phyloP scores from a whole-genome alignment of 345 rosid genomes.

The Isatis tinctoria region DNA sequence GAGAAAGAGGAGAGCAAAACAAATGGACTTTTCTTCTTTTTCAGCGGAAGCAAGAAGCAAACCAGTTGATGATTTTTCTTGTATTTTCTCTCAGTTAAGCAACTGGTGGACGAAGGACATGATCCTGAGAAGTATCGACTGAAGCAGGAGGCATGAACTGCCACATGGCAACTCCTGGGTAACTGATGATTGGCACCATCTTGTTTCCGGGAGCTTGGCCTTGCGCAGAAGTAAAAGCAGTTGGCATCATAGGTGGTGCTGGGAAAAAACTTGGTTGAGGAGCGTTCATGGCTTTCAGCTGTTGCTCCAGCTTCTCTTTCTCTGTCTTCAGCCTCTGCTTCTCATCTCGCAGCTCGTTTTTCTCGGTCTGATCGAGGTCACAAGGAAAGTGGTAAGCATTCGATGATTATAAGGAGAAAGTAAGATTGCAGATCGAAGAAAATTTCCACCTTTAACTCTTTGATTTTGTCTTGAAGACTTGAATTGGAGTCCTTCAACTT shows the following conservation, averaged over 20 bases:
- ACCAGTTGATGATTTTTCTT: constrained; percentile 33
- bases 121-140: constrained; percentile 94
- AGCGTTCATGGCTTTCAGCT: constrained; percentile 55
- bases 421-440: neutral
- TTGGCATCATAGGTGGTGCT: constrained; percentile 59
- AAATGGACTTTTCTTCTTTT: constrained; percentile 32
- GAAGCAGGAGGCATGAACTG: constrained; percentile 98
- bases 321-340: constrained; percentile 81
- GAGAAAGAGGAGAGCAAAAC: constrained; percentile 36
- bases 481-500: constrained; percentile 83
- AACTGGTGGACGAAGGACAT: constrained; percentile 90
- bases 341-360: constrained; percentile 85
- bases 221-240: constrained; percentile 69
- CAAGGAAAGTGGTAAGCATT: constrained; percentile 1
- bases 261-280: constrained; percentile 72
- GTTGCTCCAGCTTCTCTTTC: constrained; percentile 74
- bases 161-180: constrained; percentile 99
- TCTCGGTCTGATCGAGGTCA: constrained; percentile 58
- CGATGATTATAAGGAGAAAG: neutral
- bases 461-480: constrained; percentile 80
- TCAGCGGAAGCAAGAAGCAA: constrained; percentile 37
- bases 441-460: constrained; percentile 58
- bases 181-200: constrained; percentile 80
- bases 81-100: constrained; percentile 38
- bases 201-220: constrained; percentile 88